Conservation (phyloP, 176 grass and related monocot species). For the Hordeum marinum region DNA sequence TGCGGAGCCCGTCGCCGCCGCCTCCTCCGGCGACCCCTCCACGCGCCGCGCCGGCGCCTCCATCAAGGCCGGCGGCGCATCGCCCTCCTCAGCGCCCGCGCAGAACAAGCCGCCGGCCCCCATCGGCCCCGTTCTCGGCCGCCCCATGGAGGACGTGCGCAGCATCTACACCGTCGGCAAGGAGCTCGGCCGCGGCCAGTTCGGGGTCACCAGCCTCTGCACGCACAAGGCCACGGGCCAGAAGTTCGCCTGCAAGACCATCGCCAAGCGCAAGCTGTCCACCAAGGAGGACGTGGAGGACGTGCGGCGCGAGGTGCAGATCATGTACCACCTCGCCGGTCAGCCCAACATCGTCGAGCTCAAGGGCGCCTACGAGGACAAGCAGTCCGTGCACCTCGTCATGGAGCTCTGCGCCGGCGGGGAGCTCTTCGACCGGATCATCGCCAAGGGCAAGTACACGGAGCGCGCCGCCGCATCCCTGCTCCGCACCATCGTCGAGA, state of each 20-base stretch:
- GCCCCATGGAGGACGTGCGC: conserved; percentile 81
- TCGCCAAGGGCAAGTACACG: conserved; percentile 79
- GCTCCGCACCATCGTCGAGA: conserved; percentile 89
- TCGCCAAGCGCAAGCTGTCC: conserved; percentile 80
- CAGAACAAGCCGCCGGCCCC: conserved; percentile 40
- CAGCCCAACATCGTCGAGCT: conserved; percentile 91
- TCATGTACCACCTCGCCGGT: conserved; percentile 98
- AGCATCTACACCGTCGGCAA: conserved; percentile 70
- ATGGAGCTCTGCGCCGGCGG: conserved; percentile 96
- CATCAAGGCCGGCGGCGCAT: conserved; percentile 17
- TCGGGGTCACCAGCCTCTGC: conserved; percentile 89
- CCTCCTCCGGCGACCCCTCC: conserved; percentile 8
- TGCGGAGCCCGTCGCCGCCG: conserved; percentile 25
- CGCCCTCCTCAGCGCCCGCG: conserved; percentile 12
- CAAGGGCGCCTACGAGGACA: conserved; percentile 90
- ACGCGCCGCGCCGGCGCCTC: conserved; percentile 18
- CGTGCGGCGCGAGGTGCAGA: conserved; percentile 90
- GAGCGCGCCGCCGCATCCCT: conserved; percentile 73
- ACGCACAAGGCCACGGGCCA: conserved; percentile 89
- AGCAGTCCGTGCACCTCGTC: conserved; percentile 92
- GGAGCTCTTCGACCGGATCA: conserved; percentile 91
- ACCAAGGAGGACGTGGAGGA: conserved; percentile 97
- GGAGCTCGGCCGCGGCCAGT: conserved; percentile 90
- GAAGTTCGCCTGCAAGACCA: conserved; percentile 84
- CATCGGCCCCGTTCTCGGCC: conserved; percentile 74